phyloP scores from a whole-genome alignment of 495 filamentous ascomycete species.

The Lasiosphaeria hispida region DNA sequence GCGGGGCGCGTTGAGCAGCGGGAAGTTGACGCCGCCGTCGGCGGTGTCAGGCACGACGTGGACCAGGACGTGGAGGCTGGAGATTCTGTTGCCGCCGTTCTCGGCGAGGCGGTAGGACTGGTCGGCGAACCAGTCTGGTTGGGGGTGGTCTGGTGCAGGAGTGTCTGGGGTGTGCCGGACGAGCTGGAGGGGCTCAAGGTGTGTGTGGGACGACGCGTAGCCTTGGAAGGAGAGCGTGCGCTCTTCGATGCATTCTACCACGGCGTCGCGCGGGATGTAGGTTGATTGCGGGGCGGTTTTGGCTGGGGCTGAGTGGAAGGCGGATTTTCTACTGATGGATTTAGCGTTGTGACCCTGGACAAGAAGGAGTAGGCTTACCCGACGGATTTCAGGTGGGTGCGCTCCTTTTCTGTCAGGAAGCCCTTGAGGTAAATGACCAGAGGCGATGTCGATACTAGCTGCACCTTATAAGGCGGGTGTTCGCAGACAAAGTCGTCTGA shows the following conservation, averaged over 20 bases:
- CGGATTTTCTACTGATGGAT: slow-evolving; percentile 26
- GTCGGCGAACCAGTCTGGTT: slow-evolving; percentile 53
- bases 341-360: neutral
- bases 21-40: slow-evolving; percentile 55
- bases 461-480: slow-evolving; percentile 41
- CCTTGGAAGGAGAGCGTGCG: slow-evolving; percentile 66
- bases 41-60: slow-evolving; percentile 38
- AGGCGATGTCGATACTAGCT: slow-evolving; percentile 49
- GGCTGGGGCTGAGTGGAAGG: slow-evolving; percentile 33
- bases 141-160: slow-evolving; percentile 45
- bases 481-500: slow-evolving; percentile 24
- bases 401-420: slow-evolving; percentile 40
- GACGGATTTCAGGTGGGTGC: slow-evolving; percentile 34
- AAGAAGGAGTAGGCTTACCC: slow-evolving; percentile 32
- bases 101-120: slow-evolving; percentile 32
- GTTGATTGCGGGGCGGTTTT: slow-evolving; percentile 37
- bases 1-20: slow-evolving; percentile 32
- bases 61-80: slow-evolving; percentile 55
- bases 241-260: slow-evolving; percentile 62
- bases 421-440: slow-evolving; percentile 52
- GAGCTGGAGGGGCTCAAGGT: slow-evolving; percentile 51
- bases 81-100: slow-evolving; percentile 46
- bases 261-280: slow-evolving; percentile 46
- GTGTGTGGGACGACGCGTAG: slow-evolving; percentile 38
- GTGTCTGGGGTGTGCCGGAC: slow-evolving; percentile 43